These are phyloP conservation scores for Euphrasia arctica DNA, from an alignment of 305 asterid species.

Conservation along the genomic window DNA sequence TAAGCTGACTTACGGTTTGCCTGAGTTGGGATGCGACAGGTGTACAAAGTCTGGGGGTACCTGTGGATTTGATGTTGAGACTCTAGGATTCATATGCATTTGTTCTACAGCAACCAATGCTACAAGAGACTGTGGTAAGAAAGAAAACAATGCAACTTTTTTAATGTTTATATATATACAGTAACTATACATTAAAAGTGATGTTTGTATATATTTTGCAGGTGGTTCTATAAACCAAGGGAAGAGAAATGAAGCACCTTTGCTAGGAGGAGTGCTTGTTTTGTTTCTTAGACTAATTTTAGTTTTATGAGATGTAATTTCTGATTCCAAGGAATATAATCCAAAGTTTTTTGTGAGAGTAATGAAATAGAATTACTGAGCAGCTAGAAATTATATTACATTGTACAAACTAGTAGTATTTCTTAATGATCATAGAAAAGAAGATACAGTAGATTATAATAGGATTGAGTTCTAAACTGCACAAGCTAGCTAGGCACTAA, in stretches of 20 bases:
- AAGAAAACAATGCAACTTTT: not conserved
- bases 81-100: conserved; percentile 61
- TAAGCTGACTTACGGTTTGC: conserved; percentile 49
- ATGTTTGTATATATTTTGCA: conserved; percentile 24
- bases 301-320: conserved; percentile 7
- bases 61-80: conserved; percentile 86
- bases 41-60: conserved; percentile 66
- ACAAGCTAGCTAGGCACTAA: too few species aligned
- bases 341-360: too few species aligned
- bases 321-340: not conserved
- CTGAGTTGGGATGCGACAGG: conserved; percentile 66
- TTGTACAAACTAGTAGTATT: too few species aligned
- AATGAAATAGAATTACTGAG: too few species aligned
- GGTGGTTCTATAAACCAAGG: conserved; percentile 35
- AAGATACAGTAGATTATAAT: too few species aligned
- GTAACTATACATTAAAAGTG: not conserved
- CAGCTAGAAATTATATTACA: too few species aligned
- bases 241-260: conserved; percentile 23
- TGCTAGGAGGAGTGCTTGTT: conserved; percentile 24
- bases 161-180: not conserved
- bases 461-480: too few species aligned
- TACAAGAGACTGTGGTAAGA: conserved; percentile 69
- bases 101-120: conserved; percentile 56
- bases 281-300: conserved; percentile 28
- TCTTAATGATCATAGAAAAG: too few species aligned